Evolutionary conservation across 352 stramenopile genomes (phyloP), one percentile per base, ranked within the genome.

Genomic region (Pythium chondricola): DNA sequence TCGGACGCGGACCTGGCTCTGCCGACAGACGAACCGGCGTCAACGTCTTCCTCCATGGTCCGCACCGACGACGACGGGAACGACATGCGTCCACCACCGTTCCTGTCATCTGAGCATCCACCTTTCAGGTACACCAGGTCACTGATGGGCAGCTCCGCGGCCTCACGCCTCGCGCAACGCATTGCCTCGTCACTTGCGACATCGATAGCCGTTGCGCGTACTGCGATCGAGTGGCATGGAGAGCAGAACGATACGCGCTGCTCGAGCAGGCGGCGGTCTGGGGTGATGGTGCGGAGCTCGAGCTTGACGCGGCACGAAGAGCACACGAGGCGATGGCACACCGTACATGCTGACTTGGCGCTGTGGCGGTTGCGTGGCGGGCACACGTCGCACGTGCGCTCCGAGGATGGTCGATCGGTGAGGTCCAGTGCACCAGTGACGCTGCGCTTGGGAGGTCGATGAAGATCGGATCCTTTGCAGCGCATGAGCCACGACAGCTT

Each of bases 401-500:
- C 46, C 11, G 7, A 6, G 32, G 20, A 41, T 3, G 46, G 42
- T n/a, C n/a, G n/a, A n/a, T n/a, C n/a, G n/a, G n/a, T n/a, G n/a
- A n/a, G n/a, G n/a, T n/a, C n/a, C n/a, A n/a, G n/a, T n/a, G n/a
- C n/a, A n/a, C n/a, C 3, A 30, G 26, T 4, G 30, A 43, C 18
- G 33, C 21, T 20, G 20, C 22, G 24, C 39, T 14, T 2, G 4
- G 9, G 13, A 67, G 32, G 36, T 56, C 61, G 22, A 43, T 58
- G 36, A 21, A 40, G 33, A 8, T 35, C 55, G 44, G 24, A 16
- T 2, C 36, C 18, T 49, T 62, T 70, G 63, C 22, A 65, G 42
- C 36, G 55, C 55, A 79, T 43, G 56, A 78, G 62, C 71, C 75
- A 87, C 48, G 69, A 48, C 14, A 85, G 71, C 47, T 85, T 88